Conservation (phyloP, 2,329 filamentous ascomycete species). For the Curvularia eragrostidis region DNA sequence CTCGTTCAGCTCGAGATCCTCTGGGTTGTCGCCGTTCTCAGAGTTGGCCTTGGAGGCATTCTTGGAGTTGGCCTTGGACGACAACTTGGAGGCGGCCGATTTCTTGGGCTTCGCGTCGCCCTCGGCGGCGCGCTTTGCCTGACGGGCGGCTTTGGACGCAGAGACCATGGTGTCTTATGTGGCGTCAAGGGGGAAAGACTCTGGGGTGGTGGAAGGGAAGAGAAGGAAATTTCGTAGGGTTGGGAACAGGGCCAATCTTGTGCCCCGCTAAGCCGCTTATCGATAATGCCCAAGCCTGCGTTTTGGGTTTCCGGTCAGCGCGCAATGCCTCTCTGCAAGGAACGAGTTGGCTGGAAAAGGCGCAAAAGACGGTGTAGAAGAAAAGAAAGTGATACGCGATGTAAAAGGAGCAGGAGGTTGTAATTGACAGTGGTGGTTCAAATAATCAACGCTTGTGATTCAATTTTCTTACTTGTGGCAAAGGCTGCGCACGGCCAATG, state of each 20-base stretch:
- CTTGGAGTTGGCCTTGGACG: constrained; percentile 72
- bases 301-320: constrained; percentile 14
- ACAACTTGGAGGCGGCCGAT: constrained; percentile 73
- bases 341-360: constrained; percentile 21
- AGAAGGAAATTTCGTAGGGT: constrained; percentile 36
- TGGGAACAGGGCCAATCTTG: constrained; percentile 27
- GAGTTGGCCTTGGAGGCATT: constrained; percentile 68
- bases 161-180: constrained; percentile 63
- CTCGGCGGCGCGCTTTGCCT: constrained; percentile 67
- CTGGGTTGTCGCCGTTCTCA: constrained; percentile 73
- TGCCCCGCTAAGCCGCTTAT: constrained; percentile 34
- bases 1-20: constrained; percentile 68
- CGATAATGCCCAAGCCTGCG: constrained; percentile 20
- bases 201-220: constrained; percentile 29
- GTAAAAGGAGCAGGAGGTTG: constrained; percentile 5
- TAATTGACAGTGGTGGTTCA: constrained; percentile 12
- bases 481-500: constrained; percentile 28
- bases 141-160: constrained; percentile 71
- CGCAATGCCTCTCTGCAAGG: constrained; percentile 18
- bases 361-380: constrained; percentile 11
- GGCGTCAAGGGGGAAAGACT: constrained; percentile 21
- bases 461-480: constrained; percentile 37
- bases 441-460: constrained; percentile 26
- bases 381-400: constrained; percentile 2
- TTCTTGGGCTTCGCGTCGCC: constrained; percentile 75